phyloP scores from a whole-genome alignment of 805 yeast genomes.

The Kodamaea sagamina region DNA sequence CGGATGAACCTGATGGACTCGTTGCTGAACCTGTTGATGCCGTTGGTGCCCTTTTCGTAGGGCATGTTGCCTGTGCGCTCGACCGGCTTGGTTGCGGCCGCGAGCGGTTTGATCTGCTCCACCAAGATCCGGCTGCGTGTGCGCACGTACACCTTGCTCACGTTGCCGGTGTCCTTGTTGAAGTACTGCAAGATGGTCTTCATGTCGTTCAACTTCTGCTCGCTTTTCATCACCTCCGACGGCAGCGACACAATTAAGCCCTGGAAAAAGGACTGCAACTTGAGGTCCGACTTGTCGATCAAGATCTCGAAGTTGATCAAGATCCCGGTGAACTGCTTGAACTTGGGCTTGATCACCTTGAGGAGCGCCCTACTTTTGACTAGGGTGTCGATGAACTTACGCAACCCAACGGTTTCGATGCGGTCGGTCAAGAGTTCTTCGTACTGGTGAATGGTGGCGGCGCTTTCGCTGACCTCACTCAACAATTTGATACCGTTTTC shows the following conservation, averaged over 20 bases:
- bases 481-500: conserved; percentile 54
- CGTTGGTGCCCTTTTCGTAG: conserved; percentile 63
- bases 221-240: conserved; percentile 16
- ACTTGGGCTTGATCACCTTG: conserved; percentile 41
- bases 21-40: conserved; percentile 54
- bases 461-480: conserved; percentile 54
- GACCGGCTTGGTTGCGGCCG: conserved; percentile 46
- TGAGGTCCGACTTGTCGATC: conserved; percentile 57
- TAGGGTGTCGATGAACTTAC: conserved; percentile 34
- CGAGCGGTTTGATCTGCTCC: conserved; percentile 47
- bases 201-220: conserved; percentile 22
- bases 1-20: conserved; percentile 51
- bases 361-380: conserved; percentile 47
- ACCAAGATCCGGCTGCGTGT: conserved; percentile 34
- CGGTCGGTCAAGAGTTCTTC: conserved; percentile 38
- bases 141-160: conserved; percentile 19
- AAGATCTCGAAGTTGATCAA: conserved; percentile 58
- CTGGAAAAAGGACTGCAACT: conserved; percentile 52
- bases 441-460: conserved; percentile 43
- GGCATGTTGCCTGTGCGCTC: conserved; percentile 41
- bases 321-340: conserved; percentile 66
- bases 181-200: conserved; percentile 15
- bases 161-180: conserved; percentile 12
- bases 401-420: conserved; percentile 43
- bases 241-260: conserved; percentile 46